Evolutionary conservation across 2,329 filamentous ascomycete species (phyloP).

Genomic region (Alternaria gaisen): DNA sequence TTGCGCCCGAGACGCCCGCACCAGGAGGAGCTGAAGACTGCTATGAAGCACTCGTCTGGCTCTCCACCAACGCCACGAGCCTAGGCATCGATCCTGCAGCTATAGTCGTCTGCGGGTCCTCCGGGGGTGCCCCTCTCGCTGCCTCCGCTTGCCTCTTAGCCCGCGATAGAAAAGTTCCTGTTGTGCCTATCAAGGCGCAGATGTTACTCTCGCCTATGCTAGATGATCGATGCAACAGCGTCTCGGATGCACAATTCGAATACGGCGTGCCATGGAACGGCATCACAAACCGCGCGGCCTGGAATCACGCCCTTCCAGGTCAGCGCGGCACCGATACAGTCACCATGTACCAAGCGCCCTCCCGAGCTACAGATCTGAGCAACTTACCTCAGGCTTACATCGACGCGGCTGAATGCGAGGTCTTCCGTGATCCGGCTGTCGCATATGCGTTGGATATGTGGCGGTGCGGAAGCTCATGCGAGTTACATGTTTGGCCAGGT

Average conservation of each 20-base stretch:
- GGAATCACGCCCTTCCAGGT: conserved; percentile 22
- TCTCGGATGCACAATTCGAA: conserved; percentile 28
- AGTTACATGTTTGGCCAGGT: conserved; percentile 31
- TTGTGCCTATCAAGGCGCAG: conserved; percentile 19
- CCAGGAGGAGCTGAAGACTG: conserved; percentile 28
- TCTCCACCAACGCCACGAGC: conserved; percentile 20
- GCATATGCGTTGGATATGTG: conserved; percentile 26
- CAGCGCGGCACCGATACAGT: conserved; percentile 17
- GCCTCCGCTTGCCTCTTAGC: conserved; percentile 25
- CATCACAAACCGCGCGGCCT: conserved; percentile 13
- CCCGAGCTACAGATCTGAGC: conserved; percentile 22
- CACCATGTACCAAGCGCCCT: conserved; percentile 22
- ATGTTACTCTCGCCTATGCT: conserved; percentile 25
- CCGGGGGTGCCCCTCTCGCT: conserved; percentile 22
- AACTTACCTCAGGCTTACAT: conserved; percentile 28
- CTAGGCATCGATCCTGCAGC: conserved; percentile 23
- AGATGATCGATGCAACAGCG: conserved; percentile 24
- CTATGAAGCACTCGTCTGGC: conserved; percentile 25
- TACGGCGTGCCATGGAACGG: conserved; percentile 23
- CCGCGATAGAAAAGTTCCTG: conserved; percentile 17
- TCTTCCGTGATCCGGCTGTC: conserved; percentile 28
- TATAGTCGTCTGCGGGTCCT: conserved; percentile 24
- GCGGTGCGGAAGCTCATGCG: conserved; percentile 29
- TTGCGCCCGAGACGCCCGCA: conserved; percentile 23
- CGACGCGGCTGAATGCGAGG: conserved; percentile 32